phyloP scores from a whole-genome alignment of 352 stramenopile species.

The Paralagenidium karlingii region DNA sequence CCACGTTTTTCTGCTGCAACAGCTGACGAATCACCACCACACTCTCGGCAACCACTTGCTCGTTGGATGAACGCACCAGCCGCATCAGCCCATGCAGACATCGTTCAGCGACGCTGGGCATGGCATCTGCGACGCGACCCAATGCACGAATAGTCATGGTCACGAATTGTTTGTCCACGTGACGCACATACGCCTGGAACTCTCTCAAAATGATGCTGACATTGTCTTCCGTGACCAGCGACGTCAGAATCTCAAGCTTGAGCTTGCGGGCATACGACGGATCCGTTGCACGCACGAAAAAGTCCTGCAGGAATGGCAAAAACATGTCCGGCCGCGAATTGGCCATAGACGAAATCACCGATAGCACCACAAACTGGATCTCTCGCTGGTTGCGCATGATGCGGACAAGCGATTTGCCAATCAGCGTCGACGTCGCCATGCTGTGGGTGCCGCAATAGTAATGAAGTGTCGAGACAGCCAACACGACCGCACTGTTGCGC shows the following conservation, averaged over 20 bases:
- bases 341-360: slow-evolving; percentile 91
- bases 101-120: slow-evolving; percentile 80
- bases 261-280: slow-evolving; percentile 91
- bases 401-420: slow-evolving; percentile 94
- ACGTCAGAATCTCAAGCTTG: slow-evolving; percentile 96
- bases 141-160: slow-evolving; percentile 88
- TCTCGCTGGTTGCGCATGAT: slow-evolving; percentile 95
- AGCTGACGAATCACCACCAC: slow-evolving; percentile 94
- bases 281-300: slow-evolving; percentile 95
- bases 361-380: slow-evolving; percentile 97
- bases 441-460: slow-evolving; percentile 94
- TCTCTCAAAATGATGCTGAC: slow-evolving; percentile 92
- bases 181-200: slow-evolving; percentile 93
- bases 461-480: slow-evolving; percentile 93
- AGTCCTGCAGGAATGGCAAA: slow-evolving; percentile 92
- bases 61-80: slow-evolving; percentile 73
- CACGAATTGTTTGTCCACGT: slow-evolving; percentile 92
- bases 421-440: slow-evolving; percentile 75
- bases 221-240: slow-evolving; percentile 85
- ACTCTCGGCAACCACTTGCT: slow-evolving; percentile 88
- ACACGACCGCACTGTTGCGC: slow-evolving; percentile 93
- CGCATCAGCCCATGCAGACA: slow-evolving; percentile 85
- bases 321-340: slow-evolving; percentile 93
- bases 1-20: slow-evolving; percentile 78
- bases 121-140: slow-evolving; percentile 86